Percentiles rank a stretch among this genome's conserved stretches.
Evolutionary conservation across 2,329 filamentous ascomycete species (phyloP).

Genomic region (Ophiostoma montium): DNA sequence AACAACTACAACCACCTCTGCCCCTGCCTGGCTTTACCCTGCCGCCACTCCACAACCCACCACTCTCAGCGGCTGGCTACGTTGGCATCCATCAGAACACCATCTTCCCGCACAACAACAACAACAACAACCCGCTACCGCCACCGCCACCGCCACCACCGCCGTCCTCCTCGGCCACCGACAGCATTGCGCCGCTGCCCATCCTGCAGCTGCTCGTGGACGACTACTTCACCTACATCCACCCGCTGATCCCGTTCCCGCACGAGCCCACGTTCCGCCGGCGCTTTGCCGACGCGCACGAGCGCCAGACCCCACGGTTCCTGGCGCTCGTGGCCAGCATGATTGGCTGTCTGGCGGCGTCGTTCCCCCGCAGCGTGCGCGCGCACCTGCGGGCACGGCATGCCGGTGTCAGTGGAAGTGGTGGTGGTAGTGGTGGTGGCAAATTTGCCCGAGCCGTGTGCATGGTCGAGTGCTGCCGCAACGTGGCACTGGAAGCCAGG

Average conservation of each 20-base stretch:
- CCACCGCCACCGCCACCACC: not conserved
- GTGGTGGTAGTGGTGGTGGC: not conserved
- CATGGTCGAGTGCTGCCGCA: constrained; percentile 56
- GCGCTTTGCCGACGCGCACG: constrained; percentile 51
- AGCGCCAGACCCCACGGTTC: constrained; percentile 51
- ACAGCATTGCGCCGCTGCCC: constrained; percentile 56
- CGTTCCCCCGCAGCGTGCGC: constrained; percentile 58
- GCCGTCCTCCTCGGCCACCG: constrained; percentile 27
- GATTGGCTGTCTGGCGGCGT: constrained; percentile 59
- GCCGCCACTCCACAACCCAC: too few relatives aligned
- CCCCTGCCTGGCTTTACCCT: too few relatives aligned
- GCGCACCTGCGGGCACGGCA: constrained; percentile 42
- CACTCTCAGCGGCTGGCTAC: too few relatives aligned
- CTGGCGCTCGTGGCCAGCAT: constrained; percentile 60
- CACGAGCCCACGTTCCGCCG: constrained; percentile 65
- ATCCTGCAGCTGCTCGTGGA: constrained; percentile 57
- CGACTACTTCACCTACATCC: constrained; percentile 74
- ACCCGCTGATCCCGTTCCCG: constrained; percentile 63
- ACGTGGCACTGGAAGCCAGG: constrained; percentile 53
- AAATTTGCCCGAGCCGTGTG: constrained; percentile 39
- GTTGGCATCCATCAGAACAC: too few relatives aligned
- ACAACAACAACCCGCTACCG: constrained; percentile 21
- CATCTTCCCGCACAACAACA: constrained; percentile 11
- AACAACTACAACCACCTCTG: not conserved
- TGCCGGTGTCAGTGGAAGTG: constrained; percentile 20